phyloP scores from a whole-genome alignment of 768 basidiomycete genomes.

The Leccinum longicurvipes region DNA sequence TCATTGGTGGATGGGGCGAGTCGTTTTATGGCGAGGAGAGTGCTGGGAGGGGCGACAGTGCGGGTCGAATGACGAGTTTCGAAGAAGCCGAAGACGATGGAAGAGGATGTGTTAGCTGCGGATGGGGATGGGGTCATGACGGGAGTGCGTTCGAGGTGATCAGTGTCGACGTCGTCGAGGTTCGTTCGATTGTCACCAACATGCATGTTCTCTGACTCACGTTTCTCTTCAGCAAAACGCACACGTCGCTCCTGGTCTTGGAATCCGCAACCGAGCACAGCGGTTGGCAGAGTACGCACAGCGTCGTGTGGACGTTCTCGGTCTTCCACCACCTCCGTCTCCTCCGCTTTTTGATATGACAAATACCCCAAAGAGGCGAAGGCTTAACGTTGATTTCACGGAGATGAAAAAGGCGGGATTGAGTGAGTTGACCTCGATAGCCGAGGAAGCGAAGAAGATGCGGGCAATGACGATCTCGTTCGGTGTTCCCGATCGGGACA shows the following conservation, averaged over 20 bases:
- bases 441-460: slow-evolving; percentile 40
- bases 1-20: slow-evolving; percentile 42
- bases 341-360: slow-evolving; percentile 34
- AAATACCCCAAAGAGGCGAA: slow-evolving; percentile 31
- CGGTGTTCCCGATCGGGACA: slow-evolving; percentile 32
- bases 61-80: slow-evolving; percentile 26
- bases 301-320: slow-evolving; percentile 48
- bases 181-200: slow-evolving; percentile 32
- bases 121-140: slow-evolving; percentile 78
- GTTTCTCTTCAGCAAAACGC: slow-evolving; percentile 42
- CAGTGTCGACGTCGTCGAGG: slow-evolving; percentile 60
- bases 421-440: slow-evolving; percentile 21
- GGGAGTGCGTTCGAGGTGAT: slow-evolving; percentile 75
- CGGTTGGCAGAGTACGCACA: slow-evolving; percentile 65
- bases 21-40: slow-evolving; percentile 31
- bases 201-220: slow-evolving; percentile 3
- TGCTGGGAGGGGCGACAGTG: slow-evolving; percentile 28
- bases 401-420: slow-evolving; percentile 20
- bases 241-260: slow-evolving; percentile 51
- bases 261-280: slow-evolving; percentile 61
- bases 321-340: slow-evolving; percentile 23
- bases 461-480: slow-evolving; percentile 48
- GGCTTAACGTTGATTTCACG: slow-evolving; percentile 25
- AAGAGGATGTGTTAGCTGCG: slow-evolving; percentile 57
- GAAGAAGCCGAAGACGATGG: slow-evolving; percentile 54